Conservation (phyloP, 345 rosid species). For the Salix caprea region DNA sequence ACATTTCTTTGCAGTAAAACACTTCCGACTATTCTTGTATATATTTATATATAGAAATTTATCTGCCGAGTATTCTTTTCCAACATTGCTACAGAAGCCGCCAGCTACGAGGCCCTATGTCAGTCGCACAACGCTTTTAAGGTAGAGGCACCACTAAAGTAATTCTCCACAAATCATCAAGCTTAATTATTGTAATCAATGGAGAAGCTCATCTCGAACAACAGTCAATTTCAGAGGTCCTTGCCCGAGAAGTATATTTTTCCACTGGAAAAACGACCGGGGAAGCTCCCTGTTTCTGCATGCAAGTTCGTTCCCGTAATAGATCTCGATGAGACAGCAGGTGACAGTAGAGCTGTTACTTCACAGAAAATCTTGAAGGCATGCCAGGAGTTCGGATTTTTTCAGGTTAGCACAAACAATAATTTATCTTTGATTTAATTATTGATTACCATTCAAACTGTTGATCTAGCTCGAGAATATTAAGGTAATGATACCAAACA, state of each 20-base stretch:
- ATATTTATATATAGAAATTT: no score
- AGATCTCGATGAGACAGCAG: conserved; percentile 16
- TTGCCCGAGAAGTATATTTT: conserved; percentile 29
- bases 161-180: no score
- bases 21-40: no score
- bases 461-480: neutral
- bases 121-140: no score
- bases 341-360: neutral
- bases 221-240: conserved; percentile 8
- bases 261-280: conserved; percentile 31
- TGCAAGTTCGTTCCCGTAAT: conserved; percentile 26
- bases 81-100: no score
- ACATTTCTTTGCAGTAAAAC: no score
- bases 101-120: no score
- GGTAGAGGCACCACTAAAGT: no score
- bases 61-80: no score
- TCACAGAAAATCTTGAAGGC: conserved; percentile 29
- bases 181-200: neutral
- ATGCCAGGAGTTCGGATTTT: conserved; percentile 34
- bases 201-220: conserved; percentile 33
- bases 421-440: neutral
- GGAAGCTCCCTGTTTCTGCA: conserved; percentile 14
- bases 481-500: neutral
- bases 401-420: conserved; percentile 21
- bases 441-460: neutral